A percentile compares a stretch with the other conserved stretches of the same genome.
Conservation (phyloP, 306 rosid genomes). For the Clitoria ternatea region DNA sequence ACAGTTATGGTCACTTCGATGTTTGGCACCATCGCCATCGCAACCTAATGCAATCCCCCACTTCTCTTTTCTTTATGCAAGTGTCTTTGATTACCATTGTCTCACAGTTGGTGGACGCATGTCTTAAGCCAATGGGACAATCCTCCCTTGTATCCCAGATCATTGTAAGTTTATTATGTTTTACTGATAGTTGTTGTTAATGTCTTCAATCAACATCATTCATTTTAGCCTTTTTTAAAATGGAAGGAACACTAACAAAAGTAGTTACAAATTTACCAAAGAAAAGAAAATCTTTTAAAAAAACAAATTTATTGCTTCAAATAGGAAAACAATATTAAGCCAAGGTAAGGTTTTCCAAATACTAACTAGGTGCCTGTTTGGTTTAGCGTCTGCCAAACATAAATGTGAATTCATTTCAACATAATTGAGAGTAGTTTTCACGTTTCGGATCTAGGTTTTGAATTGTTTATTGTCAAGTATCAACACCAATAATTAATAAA, state of each 20-base stretch:
- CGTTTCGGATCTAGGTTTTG: too few relatives aligned
- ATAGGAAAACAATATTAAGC: too few relatives aligned
- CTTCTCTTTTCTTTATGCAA: conserved; percentile 55
- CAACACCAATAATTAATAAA: too few relatives aligned
- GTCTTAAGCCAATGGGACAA: conserved; percentile 59
- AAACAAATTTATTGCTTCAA: too few relatives aligned
- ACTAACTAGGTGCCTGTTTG: too few relatives aligned
- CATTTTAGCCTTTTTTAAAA: background rate
- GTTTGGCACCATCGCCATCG: conserved; percentile 27
- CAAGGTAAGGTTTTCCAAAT: too few relatives aligned
- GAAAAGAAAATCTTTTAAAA: too few relatives aligned
- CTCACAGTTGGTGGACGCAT: conserved; percentile 29
- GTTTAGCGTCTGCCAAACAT: too few relatives aligned
- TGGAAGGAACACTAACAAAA: background rate
- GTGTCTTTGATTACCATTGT: conserved; percentile 31
- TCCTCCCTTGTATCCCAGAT: conserved; percentile 61
- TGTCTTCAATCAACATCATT: background rate
- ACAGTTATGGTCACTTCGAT: background rate
- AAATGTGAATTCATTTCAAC: too few relatives aligned
- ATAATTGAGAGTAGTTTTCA: too few relatives aligned
- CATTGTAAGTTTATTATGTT: conserved; percentile 55
- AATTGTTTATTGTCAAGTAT: too few relatives aligned
- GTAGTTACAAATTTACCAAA: background rate
- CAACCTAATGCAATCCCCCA: conserved; percentile 34
- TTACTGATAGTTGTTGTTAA: too few relatives aligned